phyloP scores from a whole-genome alignment of 2,329 filamentous ascomycete species.

The Aspergillus hiratsukae region DNA sequence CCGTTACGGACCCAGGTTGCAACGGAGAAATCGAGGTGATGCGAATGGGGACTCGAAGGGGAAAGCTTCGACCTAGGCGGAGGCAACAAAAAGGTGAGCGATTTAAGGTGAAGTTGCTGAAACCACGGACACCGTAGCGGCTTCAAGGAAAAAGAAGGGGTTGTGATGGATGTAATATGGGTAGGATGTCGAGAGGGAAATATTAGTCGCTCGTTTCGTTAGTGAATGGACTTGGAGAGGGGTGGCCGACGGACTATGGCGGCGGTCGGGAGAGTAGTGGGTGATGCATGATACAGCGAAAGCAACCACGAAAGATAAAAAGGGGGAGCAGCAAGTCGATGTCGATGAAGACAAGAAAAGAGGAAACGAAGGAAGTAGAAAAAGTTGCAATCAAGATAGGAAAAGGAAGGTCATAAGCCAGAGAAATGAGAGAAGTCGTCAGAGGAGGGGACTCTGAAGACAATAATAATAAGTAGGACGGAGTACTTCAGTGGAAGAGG shows the following conservation, averaged over 20 bases:
- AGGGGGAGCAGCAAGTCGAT: conserved; percentile 5
- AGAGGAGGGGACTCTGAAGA: conserved; percentile 4
- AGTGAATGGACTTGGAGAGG: conserved; percentile 7
- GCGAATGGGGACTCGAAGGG: not conserved
- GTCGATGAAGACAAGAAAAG: conserved; percentile 2
- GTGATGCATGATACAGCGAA: conserved; percentile 28
- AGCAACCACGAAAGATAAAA: conserved; percentile 6
- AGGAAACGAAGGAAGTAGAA: not conserved
- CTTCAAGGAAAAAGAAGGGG: not conserved
- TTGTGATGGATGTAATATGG: conserved; percentile 1
- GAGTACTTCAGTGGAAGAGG: not conserved
- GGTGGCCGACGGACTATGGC: conserved; percentile 28
- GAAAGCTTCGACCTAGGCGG: not conserved
- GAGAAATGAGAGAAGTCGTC: conserved; percentile 2
- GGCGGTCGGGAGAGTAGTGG: conserved; percentile 26
- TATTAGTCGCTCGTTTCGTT: not conserved
- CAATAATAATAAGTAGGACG: not conserved
- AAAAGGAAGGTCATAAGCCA: conserved; percentile 4
- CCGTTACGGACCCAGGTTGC: not conserved
- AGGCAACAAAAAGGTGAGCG: conserved; percentile 4
- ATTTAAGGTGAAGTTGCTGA: conserved; percentile 4
- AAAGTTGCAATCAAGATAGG: not conserved
- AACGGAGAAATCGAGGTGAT: not conserved
- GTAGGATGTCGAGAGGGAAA: not conserved
- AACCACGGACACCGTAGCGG: conserved; percentile 7